Evolutionary conservation across 2,329 filamentous ascomycete species (phyloP).

Genomic region (Allantophomopsis cytisporea): DNA sequence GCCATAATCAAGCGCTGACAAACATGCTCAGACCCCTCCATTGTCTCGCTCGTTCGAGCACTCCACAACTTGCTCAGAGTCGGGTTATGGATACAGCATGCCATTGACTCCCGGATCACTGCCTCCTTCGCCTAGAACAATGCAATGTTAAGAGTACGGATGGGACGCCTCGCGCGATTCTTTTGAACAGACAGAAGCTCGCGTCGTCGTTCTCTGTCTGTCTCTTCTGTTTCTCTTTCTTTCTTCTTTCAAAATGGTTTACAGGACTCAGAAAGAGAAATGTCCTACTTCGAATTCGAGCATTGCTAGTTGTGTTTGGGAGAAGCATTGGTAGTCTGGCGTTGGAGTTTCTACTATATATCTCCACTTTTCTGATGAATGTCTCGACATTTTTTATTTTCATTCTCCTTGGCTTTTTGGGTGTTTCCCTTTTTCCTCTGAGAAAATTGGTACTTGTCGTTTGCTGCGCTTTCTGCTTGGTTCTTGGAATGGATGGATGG

Average conservation of each 20-base stretch:
- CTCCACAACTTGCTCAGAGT: constrained; percentile 48
- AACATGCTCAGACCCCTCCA: constrained; percentile 51
- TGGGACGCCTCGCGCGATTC: not conserved
- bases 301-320: not conserved
- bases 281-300: not conserved
- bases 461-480: too few relatives aligned
- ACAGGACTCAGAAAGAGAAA: not conserved
- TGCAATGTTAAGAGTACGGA: constrained; percentile 12
- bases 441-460: too few relatives aligned
- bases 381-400: too few relatives aligned
- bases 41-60: constrained; percentile 62
- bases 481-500: too few relatives aligned
- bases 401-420: too few relatives aligned
- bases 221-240: not conserved
- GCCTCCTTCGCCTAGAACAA: constrained; percentile 50
- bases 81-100: constrained; percentile 39
- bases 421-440: too few relatives aligned
- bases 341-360: too few relatives aligned
- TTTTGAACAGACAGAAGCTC: constrained; percentile 1
- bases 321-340: not conserved
- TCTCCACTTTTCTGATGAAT: too few relatives aligned
- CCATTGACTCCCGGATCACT: constrained; percentile 63
- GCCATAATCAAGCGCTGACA: not conserved
- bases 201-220: not conserved
- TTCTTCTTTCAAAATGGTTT: not conserved